phyloP scores from a whole-genome alignment of 2,329 filamentous ascomycete genomes.

The Tolypocladium album region DNA sequence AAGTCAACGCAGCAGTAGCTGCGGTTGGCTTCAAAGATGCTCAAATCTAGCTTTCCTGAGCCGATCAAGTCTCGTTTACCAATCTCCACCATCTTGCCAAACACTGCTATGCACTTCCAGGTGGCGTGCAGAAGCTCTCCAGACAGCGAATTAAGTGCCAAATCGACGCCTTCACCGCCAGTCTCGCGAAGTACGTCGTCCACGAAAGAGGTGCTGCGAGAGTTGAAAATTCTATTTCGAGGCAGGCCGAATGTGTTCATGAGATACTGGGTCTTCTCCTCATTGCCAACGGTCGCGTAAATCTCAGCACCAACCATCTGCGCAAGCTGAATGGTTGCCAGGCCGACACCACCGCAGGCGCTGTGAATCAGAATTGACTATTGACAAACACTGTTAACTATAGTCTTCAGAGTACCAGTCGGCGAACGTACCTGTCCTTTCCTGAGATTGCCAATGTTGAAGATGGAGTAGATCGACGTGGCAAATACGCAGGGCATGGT shows the following conservation, averaged over 20 bases:
- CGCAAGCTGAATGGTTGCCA: neutral
- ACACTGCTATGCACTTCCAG: neutral
- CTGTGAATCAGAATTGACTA: neutral
- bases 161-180: neutral
- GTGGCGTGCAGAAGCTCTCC: neutral
- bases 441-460: neutral
- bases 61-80: conserved; percentile 8
- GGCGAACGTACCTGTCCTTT: neutral
- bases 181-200: neutral
- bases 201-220: neutral
- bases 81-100: conserved; percentile 4
- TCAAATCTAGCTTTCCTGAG: neutral
- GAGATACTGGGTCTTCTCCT: neutral
- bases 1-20: neutral
- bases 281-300: neutral
- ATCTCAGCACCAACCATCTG: neutral
- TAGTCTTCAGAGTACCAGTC: too few species aligned
- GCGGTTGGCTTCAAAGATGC: neutral
- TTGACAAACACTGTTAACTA: neutral
- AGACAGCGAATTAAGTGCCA: neutral
- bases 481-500: neutral
- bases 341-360: neutral
- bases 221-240: neutral
- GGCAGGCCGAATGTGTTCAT: neutral
- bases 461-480: neutral